phyloP scores from a whole-genome alignment of 345 rosid genomes.

The Eucalyptus sideroxylon region DNA sequence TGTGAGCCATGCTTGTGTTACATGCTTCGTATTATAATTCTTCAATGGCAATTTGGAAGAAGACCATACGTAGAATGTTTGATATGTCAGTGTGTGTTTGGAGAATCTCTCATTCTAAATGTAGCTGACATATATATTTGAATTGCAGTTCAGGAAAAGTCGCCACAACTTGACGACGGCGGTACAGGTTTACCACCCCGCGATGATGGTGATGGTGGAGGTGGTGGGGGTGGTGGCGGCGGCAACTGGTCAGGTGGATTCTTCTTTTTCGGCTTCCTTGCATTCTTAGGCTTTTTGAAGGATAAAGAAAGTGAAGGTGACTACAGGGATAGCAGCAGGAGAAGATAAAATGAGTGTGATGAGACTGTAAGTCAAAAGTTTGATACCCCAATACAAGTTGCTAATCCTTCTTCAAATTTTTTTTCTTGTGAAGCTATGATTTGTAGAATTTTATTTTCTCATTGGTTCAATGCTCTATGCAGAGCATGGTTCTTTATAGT shows the following conservation, averaged over 20 bases:
- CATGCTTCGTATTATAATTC: background rate
- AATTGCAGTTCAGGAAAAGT: constrained; percentile 51
- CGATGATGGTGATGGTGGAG: constrained; percentile 74
- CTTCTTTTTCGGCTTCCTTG: constrained; percentile 88
- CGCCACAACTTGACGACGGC: constrained; percentile 70
- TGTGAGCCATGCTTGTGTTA: background rate
- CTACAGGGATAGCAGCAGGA: constrained; percentile 36
- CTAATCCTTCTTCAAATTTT: background rate
- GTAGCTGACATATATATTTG: background rate
- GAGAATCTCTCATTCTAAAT: background rate
- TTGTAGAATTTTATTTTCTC: background rate
- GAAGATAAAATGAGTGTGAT: constrained; percentile 9
- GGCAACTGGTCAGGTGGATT: constrained; percentile 91
- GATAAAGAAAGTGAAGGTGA: constrained; percentile 71
- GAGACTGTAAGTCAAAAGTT: background rate
- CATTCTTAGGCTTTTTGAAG: constrained; percentile 70
- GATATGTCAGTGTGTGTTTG: background rate
- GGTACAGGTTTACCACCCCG: constrained; percentile 78
- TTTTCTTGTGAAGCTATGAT: background rate
- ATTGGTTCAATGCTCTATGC: background rate
- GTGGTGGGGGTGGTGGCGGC: constrained; percentile 91
- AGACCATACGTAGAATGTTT: background rate
- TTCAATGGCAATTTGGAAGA: background rate
- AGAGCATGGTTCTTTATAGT: background rate
- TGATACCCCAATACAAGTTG: background rate